Evolutionary conservation across 352 stramenopile species (phyloP).

Genomic region (Phytopythium sindhum): DNA sequence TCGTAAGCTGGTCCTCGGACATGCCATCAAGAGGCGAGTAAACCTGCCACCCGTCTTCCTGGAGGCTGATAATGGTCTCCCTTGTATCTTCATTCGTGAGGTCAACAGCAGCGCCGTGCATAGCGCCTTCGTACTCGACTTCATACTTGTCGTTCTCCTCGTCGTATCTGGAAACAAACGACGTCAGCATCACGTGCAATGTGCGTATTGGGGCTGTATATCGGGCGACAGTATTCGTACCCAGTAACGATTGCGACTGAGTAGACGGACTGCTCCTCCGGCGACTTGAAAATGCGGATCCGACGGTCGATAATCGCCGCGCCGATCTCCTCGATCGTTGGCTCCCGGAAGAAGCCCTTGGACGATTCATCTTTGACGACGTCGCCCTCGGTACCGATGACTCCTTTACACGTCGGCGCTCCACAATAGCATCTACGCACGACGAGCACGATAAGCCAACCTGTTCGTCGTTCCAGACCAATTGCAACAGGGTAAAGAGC

Average conservation of each 20-base stretch:
- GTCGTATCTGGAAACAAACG: constrained; percentile 22
- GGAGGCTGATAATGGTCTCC: constrained; percentile 15
- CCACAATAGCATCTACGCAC: constrained; percentile 54
- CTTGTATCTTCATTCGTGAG: not conserved
- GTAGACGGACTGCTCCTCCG: constrained; percentile 56
- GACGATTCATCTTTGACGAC: constrained; percentile 30
- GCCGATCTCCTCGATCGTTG: constrained; percentile 46
- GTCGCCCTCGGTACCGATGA: constrained; percentile 62
- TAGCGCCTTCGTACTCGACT: constrained; percentile 28
- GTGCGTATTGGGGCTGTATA: not conserved
- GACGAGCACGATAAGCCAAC: not conserved
- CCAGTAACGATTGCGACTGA: constrained; percentile 44
- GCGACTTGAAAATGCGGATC: constrained; percentile 62
- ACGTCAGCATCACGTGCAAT: not conserved
- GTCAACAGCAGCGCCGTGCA: not conserved
- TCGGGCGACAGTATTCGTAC: constrained; percentile 15
- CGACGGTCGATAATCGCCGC: constrained; percentile 42
- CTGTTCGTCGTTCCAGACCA: not conserved
- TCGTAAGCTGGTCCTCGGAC: constrained; percentile 47
- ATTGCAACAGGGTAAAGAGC: not conserved
- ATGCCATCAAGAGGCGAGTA: constrained; percentile 54
- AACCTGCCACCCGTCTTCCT: constrained; percentile 62
- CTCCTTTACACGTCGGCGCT: constrained; percentile 61
- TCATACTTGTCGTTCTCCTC: constrained; percentile 45
- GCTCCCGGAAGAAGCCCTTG: constrained; percentile 67